A percentile compares a stretch with the other conserved stretches of the same genome.
phyloP scores from a whole-genome alignment of 2,329 filamentous ascomycete genomes.

The Xylariaceae sp. region DNA sequence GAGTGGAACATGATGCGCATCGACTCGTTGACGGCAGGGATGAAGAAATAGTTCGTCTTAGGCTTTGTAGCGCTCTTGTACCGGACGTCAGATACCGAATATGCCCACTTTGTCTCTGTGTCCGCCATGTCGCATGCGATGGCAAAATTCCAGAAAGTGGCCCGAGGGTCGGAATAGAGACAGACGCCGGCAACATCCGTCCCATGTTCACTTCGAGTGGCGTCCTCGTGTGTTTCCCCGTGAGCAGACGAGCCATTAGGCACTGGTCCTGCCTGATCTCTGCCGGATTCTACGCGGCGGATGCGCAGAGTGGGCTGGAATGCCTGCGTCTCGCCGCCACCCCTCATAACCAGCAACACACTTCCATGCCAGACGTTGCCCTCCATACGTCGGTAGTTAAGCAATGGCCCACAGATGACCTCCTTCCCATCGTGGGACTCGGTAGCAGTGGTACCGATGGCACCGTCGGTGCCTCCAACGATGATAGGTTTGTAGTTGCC shows the following conservation, averaged over 20 bases:
- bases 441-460: constrained; percentile 17
- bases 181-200: constrained; percentile 46
- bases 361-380: constrained; percentile 72
- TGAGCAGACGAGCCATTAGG: constrained; percentile 29
- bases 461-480: constrained; percentile 34
- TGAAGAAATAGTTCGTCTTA: constrained; percentile 68
- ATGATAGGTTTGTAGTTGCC: constrained; percentile 45
- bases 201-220: constrained; percentile 38
- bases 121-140: constrained; percentile 69
- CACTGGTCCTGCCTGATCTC: constrained; percentile 23
- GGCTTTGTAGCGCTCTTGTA: constrained; percentile 54
- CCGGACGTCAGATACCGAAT: constrained; percentile 62
- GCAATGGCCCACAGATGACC: constrained; percentile 64
- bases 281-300: constrained; percentile 34
- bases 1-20: constrained; percentile 99
- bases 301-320: constrained; percentile 54
- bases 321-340: constrained; percentile 57
- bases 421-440: constrained; percentile 47
- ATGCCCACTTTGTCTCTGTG: constrained; percentile 71
- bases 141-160: constrained; percentile 93
- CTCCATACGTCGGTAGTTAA: constrained; percentile 74
- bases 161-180: constrained; percentile 59
- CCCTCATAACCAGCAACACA: constrained; percentile 73
- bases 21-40: constrained; percentile 74
- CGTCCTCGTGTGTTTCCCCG: constrained; percentile 24